These are phyloP conservation scores for Pseudomonodictys pantanalensis DNA, from an alignment of 495 filamentous ascomycete genomes.

Conservation along the genomic window DNA sequence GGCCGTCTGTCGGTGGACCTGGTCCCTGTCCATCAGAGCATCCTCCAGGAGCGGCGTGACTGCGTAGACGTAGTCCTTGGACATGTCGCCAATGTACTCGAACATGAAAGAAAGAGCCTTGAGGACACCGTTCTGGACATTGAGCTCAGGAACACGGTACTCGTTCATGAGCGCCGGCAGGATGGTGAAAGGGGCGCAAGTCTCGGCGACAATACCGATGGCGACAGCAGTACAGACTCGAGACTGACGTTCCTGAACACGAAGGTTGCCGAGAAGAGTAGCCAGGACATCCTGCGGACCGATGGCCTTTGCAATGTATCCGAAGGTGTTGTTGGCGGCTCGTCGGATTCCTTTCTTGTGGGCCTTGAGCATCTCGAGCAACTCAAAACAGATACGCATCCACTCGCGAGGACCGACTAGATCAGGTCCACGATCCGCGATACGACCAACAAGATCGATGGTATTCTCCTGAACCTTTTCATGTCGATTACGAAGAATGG, in stretches of 20 bases:
- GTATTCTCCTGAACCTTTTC: slow-evolving; percentile 99
- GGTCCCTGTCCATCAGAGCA: slow-evolving; percentile 94
- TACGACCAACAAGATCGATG: slow-evolving; percentile 98
- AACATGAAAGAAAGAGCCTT: slow-evolving; percentile 97
- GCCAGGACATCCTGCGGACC: slow-evolving; percentile 96
- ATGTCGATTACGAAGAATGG: slow-evolving; percentile 96
- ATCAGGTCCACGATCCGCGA: slow-evolving; percentile 94
- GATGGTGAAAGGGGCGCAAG: slow-evolving; percentile 98
- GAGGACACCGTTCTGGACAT: slow-evolving; percentile 95
- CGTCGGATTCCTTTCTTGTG: slow-evolving; percentile 89
- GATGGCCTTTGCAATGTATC: slow-evolving; percentile 99
- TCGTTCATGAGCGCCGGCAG: slow-evolving; percentile 99
- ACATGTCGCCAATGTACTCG: slow-evolving; percentile 99
- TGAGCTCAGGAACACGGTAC: slow-evolving; percentile 96
- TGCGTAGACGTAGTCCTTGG: slow-evolving; percentile 98
- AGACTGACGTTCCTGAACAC: slow-evolving; percentile 95
- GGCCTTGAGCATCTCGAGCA: slow-evolving; percentile 98
- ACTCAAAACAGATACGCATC: slow-evolving; percentile 99
- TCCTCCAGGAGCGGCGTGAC: slow-evolving; percentile 97
- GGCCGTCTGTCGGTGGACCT: slow-evolving; percentile 96
- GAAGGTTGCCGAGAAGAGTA: slow-evolving; percentile 91
- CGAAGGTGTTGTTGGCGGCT: slow-evolving; percentile 99
- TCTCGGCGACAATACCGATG: slow-evolving; percentile 99
- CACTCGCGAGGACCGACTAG: slow-evolving; percentile 95
- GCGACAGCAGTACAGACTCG: slow-evolving; percentile 98